Percentiles rank a stretch among this genome's conserved stretches.
Conservation (phyloP, 352 stramenopile species). For the Pythium aristosporum region DNA sequence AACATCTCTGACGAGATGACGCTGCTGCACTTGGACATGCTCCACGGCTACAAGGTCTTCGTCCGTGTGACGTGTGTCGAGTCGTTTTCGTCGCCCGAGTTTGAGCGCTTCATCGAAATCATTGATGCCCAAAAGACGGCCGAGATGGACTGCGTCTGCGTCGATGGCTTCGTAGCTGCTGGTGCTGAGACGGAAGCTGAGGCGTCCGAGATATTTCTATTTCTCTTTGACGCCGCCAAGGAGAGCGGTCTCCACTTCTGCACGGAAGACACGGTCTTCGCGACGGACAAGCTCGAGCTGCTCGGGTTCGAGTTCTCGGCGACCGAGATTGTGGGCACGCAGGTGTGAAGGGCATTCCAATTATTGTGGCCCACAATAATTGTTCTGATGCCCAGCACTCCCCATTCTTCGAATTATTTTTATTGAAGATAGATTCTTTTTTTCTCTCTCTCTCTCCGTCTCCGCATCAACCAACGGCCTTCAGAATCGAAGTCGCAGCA, state of each 20-base stretch:
- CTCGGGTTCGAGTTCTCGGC: slow-evolving; percentile 13
- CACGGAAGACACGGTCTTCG: neutral
- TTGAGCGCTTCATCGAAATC: neutral
- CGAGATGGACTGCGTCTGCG: slow-evolving; percentile 4
- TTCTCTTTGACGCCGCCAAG: neutral
- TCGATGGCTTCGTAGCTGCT: slow-evolving; percentile 5
- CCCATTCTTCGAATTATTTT: too few relatives aligned
- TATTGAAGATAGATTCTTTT: too few relatives aligned
- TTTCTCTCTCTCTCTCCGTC: too few relatives aligned
- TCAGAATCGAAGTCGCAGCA: too few relatives aligned
- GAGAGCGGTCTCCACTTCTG: slow-evolving; percentile 5
- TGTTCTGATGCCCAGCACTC: too few relatives aligned
- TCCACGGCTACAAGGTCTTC: neutral
- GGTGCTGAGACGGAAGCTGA: neutral
- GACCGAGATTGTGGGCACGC: slow-evolving; percentile 2
- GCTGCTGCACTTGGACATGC: slow-evolving; percentile 11
- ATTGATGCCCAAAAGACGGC: neutral
- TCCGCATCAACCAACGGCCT: too few relatives aligned
- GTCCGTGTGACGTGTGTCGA: neutral
- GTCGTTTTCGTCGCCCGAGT: neutral
- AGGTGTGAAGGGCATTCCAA: neutral
- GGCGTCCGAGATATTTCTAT: neutral
- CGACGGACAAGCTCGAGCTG: neutral
- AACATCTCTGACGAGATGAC: neutral
- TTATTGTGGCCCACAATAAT: too few relatives aligned